Conservation (phyloP, 768 basidiomycete genomes). For the Mycena epipterygia region DNA sequence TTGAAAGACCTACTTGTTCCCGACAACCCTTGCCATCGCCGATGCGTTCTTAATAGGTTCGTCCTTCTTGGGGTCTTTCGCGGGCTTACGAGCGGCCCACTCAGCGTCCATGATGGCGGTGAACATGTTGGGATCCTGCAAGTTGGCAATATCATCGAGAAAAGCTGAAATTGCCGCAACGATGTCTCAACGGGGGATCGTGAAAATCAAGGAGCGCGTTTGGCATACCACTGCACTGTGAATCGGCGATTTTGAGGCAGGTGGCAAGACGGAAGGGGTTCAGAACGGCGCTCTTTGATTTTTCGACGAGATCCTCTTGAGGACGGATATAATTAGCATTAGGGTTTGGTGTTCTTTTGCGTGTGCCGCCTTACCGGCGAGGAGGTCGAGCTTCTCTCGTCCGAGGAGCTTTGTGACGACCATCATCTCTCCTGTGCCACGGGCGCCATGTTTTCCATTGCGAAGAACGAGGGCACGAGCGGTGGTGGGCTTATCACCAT, state of each 20-base stretch:
- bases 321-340: slow-evolving; percentile 34
- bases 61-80: slow-evolving; percentile 43
- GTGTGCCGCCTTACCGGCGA: slow-evolving; percentile 68
- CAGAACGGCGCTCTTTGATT: slow-evolving; percentile 69
- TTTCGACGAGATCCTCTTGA: slow-evolving; percentile 76
- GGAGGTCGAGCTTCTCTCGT: slow-evolving; percentile 83
- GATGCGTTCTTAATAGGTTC: slow-evolving; percentile 57
- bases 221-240: slow-evolving; percentile 77
- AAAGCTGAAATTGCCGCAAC: slow-evolving; percentile 60
- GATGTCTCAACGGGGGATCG: not conserved
- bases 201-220: slow-evolving; percentile 12
- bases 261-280: slow-evolving; percentile 75
- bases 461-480: slow-evolving; percentile 80
- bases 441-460: slow-evolving; percentile 80
- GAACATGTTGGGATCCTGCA: slow-evolving; percentile 79
- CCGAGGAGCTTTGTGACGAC: slow-evolving; percentile 74
- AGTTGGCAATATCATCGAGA: slow-evolving; percentile 76
- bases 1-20: slow-evolving; percentile 62
- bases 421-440: slow-evolving; percentile 78
- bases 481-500: slow-evolving; percentile 72
- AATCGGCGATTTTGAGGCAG: slow-evolving; percentile 77
- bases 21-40: slow-evolving; percentile 69
- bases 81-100: slow-evolving; percentile 63
- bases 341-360: slow-evolving; percentile 7
- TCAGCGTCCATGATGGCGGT: slow-evolving; percentile 68